These are phyloP conservation scores for Syzygium jambos DNA, from an alignment of 345 rosid genomes.

Conservation along the genomic window DNA sequence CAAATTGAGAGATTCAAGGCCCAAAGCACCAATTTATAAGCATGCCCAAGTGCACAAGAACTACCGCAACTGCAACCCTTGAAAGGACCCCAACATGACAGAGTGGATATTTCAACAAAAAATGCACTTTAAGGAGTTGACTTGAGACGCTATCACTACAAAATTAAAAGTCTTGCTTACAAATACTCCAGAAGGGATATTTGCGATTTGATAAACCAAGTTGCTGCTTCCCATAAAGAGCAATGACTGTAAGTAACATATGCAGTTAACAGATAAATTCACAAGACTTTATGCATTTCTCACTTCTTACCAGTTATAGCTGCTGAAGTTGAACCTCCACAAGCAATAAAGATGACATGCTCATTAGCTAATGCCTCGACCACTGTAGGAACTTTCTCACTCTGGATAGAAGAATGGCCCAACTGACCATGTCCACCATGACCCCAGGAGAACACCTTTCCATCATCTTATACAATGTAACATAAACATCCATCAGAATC, in stretches of 20 bases:
- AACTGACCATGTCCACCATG: slow-evolving; percentile 92
- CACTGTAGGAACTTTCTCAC: slow-evolving; percentile 42
- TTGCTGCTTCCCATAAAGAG: background rate
- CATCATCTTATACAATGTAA: slow-evolving; percentile 40
- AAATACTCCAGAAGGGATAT: background rate
- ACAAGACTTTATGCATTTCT: background rate
- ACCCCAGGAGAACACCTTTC: slow-evolving; percentile 92
- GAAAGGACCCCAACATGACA: background rate
- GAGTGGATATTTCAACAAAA: background rate
- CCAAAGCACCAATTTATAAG: background rate
- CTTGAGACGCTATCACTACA: background rate
- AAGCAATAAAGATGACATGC: slow-evolving; percentile 44
- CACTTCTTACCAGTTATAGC: slow-evolving; percentile 54
- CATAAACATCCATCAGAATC: slow-evolving; percentile 5
- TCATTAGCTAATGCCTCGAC: slow-evolving; percentile 63
- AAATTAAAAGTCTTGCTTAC: background rate
- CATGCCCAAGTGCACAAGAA: background rate
- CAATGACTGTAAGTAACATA: background rate
- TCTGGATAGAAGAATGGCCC: slow-evolving; percentile 55
- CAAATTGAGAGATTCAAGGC: background rate
- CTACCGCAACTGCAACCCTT: background rate
- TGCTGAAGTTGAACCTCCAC: slow-evolving; percentile 92
- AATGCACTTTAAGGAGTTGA: background rate
- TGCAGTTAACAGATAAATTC: background rate
- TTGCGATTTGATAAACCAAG: background rate